Conservation (phyloP, 202 grass and related monocot species). For the Setaria viridis region DNA sequence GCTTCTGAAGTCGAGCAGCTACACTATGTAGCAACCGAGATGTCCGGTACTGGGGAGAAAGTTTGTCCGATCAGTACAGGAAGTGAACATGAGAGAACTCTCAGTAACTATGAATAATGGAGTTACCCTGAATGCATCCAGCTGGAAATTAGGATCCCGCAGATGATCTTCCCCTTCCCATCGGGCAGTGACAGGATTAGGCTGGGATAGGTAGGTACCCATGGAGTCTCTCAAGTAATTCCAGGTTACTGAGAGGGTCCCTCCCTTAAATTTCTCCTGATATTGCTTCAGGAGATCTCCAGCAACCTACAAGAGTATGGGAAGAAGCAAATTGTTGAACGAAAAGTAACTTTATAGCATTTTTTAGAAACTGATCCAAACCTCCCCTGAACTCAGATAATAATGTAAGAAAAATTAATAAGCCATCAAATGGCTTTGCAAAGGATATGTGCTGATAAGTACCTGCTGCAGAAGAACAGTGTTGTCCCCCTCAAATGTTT, state of each 20-base stretch:
- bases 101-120: neutral
- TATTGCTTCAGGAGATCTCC: slow-evolving; percentile 94
- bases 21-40: slow-evolving; percentile 91
- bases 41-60: slow-evolving; percentile 81
- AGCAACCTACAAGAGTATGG: slow-evolving; percentile 68
- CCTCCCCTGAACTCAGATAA: neutral
- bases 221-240: slow-evolving; percentile 98
- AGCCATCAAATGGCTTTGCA: neutral
- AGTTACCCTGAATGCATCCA: slow-evolving; percentile 95
- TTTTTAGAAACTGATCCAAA: slow-evolving; percentile 8
- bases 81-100: slow-evolving; percentile 21
- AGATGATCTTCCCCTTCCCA: slow-evolving; percentile 99
- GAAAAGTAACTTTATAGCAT: slow-evolving; percentile 23
- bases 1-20: slow-evolving; percentile 86
- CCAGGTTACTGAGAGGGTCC: slow-evolving; percentile 86
- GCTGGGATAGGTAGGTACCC: slow-evolving; percentile 84
- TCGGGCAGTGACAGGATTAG: slow-evolving; percentile 96
- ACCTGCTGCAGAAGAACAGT: slow-evolving; percentile 98
- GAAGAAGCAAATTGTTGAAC: neutral
- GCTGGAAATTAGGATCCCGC: slow-evolving; percentile 92
- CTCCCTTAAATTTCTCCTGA: slow-evolving; percentile 92
- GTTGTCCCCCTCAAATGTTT: slow-evolving; percentile 99
- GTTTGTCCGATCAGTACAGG: slow-evolving; percentile 32
- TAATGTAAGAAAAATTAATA: slow-evolving; percentile 12
- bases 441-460: slow-evolving; percentile 30